Evolutionary conservation across 768 basidiomycete genomes (phyloP).

Genomic region (Tylopilus cervinicoccineus): DNA sequence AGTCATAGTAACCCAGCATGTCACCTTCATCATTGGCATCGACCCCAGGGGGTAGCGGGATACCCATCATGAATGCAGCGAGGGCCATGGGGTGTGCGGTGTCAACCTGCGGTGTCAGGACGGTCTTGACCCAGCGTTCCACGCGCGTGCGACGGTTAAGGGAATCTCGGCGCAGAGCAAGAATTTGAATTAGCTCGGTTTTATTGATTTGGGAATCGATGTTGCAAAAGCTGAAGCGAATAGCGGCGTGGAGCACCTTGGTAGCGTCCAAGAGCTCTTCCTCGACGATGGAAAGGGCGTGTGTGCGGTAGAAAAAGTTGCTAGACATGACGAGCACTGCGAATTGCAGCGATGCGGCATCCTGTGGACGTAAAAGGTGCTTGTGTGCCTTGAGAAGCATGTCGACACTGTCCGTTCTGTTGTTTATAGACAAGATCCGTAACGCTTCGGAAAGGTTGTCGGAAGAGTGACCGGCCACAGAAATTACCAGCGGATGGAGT

Average conservation of each 20-base stretch:
- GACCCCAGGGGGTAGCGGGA: slow-evolving; percentile 38
- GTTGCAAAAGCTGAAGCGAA: slow-evolving; percentile 45
- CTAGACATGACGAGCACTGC: slow-evolving; percentile 40
- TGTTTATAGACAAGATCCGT: slow-evolving; percentile 42
- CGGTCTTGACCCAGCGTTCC: slow-evolving; percentile 48
- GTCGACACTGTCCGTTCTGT: slow-evolving; percentile 34
- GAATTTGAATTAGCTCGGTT: slow-evolving; percentile 42
- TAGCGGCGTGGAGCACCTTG: slow-evolving; percentile 38
- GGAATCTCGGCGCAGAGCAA: slow-evolving; percentile 38
- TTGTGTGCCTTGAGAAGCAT: slow-evolving; percentile 43
- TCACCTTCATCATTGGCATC: slow-evolving; percentile 43
- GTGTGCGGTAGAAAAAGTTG: slow-evolving; percentile 20
- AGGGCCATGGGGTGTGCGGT: slow-evolving; percentile 52
- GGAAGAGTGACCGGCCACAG: slow-evolving; percentile 44
- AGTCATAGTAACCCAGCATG: slow-evolving; percentile 46
- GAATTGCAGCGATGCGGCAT: slow-evolving; percentile 42
- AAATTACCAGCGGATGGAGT: slow-evolving; percentile 33
- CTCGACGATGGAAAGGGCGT: slow-evolving; percentile 44
- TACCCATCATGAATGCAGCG: slow-evolving; percentile 62
- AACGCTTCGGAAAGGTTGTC: slow-evolving; percentile 55
- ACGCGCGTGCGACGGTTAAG: slow-evolving; percentile 44
- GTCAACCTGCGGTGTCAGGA: slow-evolving; percentile 37
- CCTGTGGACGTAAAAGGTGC: slow-evolving; percentile 60
- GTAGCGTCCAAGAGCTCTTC: slow-evolving; percentile 49
- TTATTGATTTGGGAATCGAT: slow-evolving; percentile 40